Base-by-base conservation (phyloP, 106 monocot genomes). In the Narthecium ossifragum region DNA sequence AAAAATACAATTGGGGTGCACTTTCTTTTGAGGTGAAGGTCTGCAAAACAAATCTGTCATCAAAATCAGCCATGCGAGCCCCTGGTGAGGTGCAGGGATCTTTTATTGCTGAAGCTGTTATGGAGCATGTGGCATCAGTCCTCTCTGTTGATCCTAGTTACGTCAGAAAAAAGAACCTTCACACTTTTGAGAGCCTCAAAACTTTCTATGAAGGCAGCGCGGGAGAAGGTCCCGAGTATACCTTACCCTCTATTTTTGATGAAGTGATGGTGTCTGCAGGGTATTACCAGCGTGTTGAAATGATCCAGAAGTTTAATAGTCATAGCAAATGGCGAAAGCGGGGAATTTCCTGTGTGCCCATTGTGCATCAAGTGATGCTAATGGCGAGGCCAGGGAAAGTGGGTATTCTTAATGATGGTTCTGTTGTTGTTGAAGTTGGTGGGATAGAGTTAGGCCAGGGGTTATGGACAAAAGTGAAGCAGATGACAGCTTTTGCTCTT, bases 401-500 rank as follows among this genome's bases (percentile, higher is more conserved):
- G 6, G 77, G 82, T 13, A 62, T 92, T 53, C 69, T 92, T 34
- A 72, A 60, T 65, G 86, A 92, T 70, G 79, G 80, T 1, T 92
- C 92, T 4, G 57, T 92, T 66, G 66, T 83, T 68, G 83, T 92
- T 33, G 92, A 92, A 64, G 83, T 92, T 49, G 92, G 92, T 61
- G 92, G 92, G 18, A 74, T 86, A 45, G 86, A 92, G 49, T 46
- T 92, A 53, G 91, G 91, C 25, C 91, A 92, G 45, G 92, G 92
- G 25, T 60, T 92, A 4, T 92, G 92, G 92, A 92, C 92, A 46
- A 92, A 92, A 70, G 92, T 84, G 55, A 88, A 69, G 74, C 92
- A 92, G 56, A 83, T 83, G 80, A 53, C 74, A 14, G 86, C 92
- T 30, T 92, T 77, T 78, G 66, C 70, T 59, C 83, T 92, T 46